A percentile compares a stretch with the other conserved stretches of the same genome.
Evolutionary conservation across 108 stramenopile species (phyloP).

Genomic region (Skeletonema costatum): DNA sequence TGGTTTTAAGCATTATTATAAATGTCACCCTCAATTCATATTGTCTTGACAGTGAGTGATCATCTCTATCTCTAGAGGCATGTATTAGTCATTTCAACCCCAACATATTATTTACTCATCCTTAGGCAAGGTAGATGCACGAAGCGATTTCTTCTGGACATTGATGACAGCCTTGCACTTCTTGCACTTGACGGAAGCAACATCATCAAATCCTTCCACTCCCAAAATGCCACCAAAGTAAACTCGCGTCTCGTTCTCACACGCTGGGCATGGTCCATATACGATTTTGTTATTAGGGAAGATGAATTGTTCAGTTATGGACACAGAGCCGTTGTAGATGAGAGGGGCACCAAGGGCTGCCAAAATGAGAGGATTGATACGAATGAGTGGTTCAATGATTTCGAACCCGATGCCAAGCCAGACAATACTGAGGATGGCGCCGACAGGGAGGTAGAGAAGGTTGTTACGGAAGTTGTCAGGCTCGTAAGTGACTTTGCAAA

Average conservation of each 20-base stretch:
- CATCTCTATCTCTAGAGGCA: neutral
- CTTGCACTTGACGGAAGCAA: slow-evolving; percentile 77
- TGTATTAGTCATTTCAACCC: neutral
- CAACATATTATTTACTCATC: slow-evolving; percentile 13
- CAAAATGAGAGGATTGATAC: slow-evolving; percentile 83
- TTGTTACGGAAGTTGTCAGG: slow-evolving; percentile 87
- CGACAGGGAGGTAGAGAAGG: slow-evolving; percentile 89
- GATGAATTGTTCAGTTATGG: slow-evolving; percentile 72
- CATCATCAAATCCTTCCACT: slow-evolving; percentile 85
- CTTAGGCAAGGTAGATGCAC: slow-evolving; percentile 88
- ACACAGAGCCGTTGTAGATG: slow-evolving; percentile 65
- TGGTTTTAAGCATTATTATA: neutral
- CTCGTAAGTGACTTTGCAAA: slow-evolving; percentile 90
- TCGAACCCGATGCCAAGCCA: slow-evolving; percentile 82
- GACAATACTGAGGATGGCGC: slow-evolving; percentile 54
- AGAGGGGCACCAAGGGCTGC: slow-evolving; percentile 73
- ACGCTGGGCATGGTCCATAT: slow-evolving; percentile 93
- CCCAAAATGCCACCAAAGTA: slow-evolving; percentile 95
- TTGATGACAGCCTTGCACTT: slow-evolving; percentile 87
- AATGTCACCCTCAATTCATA: neutral
- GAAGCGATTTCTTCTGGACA: slow-evolving; percentile 79
- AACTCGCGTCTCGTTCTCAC: slow-evolving; percentile 81
- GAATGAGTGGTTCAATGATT: slow-evolving; percentile 64
- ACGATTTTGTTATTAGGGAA: slow-evolving; percentile 81
- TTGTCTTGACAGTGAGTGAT: neutral